These are phyloP conservation scores for Plasmopara muralis DNA, from an alignment of 352 stramenopile genomes.

Conservation along the genomic window DNA sequence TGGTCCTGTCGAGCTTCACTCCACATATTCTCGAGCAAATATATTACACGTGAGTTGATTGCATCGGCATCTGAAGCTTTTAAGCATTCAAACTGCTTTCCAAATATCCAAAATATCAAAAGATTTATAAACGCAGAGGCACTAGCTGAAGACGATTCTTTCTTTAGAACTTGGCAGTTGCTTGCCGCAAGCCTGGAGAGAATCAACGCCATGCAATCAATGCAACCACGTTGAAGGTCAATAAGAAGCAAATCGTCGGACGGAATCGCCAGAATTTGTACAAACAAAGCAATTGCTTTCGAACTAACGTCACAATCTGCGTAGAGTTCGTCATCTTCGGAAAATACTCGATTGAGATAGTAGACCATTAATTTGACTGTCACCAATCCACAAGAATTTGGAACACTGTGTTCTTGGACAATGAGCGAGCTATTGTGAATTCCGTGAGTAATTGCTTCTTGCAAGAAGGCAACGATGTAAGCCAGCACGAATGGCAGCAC, in stretches of 20 bases:
- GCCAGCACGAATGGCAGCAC: conserved; percentile 39
- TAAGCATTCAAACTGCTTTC: not conserved
- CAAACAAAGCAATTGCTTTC: conserved; percentile 27
- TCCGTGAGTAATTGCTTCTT: conserved; percentile 14
- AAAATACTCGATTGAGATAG: conserved; percentile 65
- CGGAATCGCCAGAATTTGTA: conserved; percentile 47
- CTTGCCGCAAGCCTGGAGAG: conserved; percentile 18
- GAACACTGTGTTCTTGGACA: conserved; percentile 18
- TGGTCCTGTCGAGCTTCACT: conserved; percentile 5
- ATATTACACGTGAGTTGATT: conserved; percentile 12
- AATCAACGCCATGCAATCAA: conserved; percentile 60
- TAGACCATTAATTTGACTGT: conserved; percentile 69
- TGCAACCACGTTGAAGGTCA: conserved; percentile 63
- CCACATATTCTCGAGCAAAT: conserved; percentile 14
- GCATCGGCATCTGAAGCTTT: conserved; percentile 2
- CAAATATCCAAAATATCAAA: conserved; percentile 37
- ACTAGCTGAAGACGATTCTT: not conserved
- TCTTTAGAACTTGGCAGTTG: not conserved
- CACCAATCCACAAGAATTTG: conserved; percentile 36
- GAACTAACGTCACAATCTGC: conserved; percentile 18
- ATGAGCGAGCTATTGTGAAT: conserved; percentile 6
- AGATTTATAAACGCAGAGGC: conserved; percentile 23
- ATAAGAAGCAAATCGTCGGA: conserved; percentile 35
- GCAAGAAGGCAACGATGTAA: conserved; percentile 39
- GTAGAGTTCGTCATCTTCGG: conserved; percentile 25